phyloP scores from a whole-genome alignment of 805 yeast species.

The Starmerella stellata region DNA sequence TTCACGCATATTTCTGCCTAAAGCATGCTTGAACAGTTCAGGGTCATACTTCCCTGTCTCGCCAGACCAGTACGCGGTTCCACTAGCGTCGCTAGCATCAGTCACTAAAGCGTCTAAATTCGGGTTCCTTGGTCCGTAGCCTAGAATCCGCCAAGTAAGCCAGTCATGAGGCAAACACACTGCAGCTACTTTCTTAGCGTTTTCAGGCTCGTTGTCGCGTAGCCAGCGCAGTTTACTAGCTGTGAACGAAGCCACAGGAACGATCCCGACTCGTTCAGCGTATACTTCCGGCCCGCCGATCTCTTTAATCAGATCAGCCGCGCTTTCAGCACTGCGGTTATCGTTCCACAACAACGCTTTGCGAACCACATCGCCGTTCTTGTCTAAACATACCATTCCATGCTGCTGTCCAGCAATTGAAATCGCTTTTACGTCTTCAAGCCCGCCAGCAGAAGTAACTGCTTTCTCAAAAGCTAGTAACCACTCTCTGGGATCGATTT shows the following conservation, averaged over 20 bases:
- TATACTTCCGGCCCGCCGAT: conserved; percentile 16
- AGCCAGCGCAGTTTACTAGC: conserved; percentile 18
- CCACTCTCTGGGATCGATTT: conserved; percentile 17
- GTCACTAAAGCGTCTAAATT: conserved; percentile 15
- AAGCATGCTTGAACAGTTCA: conserved; percentile 14
- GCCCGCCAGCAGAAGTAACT: conserved; percentile 14
- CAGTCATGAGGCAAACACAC: conserved; percentile 19
- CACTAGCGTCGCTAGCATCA: conserved; percentile 18
- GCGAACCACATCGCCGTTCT: conserved; percentile 13
- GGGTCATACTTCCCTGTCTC: conserved; percentile 10
- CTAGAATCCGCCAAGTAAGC: conserved; percentile 17
- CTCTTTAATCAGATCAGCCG: conserved; percentile 13
- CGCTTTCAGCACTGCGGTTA: conserved; percentile 15
- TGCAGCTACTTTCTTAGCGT: conserved; percentile 14
- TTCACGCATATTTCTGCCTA: conserved; percentile 15
- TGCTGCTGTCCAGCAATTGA: conserved; percentile 19
- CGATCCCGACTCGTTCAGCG: conserved; percentile 16
- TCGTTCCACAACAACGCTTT: conserved; percentile 18
- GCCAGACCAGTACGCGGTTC: conserved; percentile 18
- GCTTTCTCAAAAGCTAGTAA: conserved; percentile 13
- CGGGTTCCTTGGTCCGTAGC: conserved; percentile 17
- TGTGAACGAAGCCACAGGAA: conserved; percentile 18
- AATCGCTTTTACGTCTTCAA: conserved; percentile 15
- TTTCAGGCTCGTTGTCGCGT: conserved; percentile 16
- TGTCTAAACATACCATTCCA: conserved; percentile 15